Percentiles rank a stretch among this genome's conserved stretches.
Conservation (phyloP, 352 stramenopile genomes). For the Porosira glacialis region DNA sequence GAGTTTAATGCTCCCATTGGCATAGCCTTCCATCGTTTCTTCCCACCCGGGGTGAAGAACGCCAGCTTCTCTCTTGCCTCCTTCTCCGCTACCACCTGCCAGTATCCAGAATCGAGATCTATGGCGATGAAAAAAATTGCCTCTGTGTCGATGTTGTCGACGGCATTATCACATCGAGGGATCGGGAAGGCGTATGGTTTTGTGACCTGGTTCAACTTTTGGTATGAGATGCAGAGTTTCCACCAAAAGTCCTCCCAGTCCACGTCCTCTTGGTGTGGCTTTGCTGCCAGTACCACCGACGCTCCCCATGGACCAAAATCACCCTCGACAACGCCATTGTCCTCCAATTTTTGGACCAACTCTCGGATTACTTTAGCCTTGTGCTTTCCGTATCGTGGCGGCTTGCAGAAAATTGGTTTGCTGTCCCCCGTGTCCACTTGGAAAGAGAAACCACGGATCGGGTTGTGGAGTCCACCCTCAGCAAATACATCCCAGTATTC, state of each 20-base stretch:
- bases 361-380: slow-evolving; percentile 31
- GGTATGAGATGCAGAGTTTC: slow-evolving; percentile 48
- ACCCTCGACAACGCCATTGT: slow-evolving; percentile 18
- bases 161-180: slow-evolving; percentile 26
- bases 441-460: slow-evolving; percentile 34
- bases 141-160: slow-evolving; percentile 7
- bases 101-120: slow-evolving; percentile 29
- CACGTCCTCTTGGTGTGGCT: slow-evolving; percentile 44
- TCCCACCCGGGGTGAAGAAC: slow-evolving; percentile 7
- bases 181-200: slow-evolving; percentile 30
- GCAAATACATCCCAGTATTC: slow-evolving; percentile 37
- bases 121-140: slow-evolving; percentile 12
- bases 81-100: slow-evolving; percentile 31
- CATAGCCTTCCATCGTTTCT: slow-evolving; percentile 25
- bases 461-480: slow-evolving; percentile 3
- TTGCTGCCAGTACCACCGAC: slow-evolving; percentile 34
- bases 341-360: slow-evolving; percentile 9
- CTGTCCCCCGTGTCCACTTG: slow-evolving; percentile 32
- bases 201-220: slow-evolving; percentile 34
- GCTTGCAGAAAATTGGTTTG: slow-evolving; percentile 21
- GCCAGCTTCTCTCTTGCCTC: slow-evolving; percentile 21
- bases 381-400: slow-evolving; percentile 20
- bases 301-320: slow-evolving; percentile 28
- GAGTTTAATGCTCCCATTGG: slow-evolving; percentile 29
- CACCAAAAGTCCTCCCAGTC: slow-evolving; percentile 44